These are phyloP conservation scores for Skeletonema marinoi DNA, from an alignment of 108 stramenopile species.

Conservation along the genomic window DNA sequence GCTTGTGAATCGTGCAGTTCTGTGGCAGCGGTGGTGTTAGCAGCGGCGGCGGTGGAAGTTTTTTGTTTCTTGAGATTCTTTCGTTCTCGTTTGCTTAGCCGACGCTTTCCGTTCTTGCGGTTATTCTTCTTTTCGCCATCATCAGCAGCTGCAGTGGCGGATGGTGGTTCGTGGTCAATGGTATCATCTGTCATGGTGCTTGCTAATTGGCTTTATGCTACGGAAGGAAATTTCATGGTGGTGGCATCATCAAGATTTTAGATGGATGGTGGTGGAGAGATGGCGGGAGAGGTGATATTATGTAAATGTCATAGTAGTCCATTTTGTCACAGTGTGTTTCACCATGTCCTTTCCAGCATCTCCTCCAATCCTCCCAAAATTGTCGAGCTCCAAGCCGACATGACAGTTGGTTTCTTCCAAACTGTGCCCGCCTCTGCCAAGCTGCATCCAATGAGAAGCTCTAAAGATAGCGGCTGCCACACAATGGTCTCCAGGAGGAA, in stretches of 20 bases:
- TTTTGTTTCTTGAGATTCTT: slow-evolving; percentile 34
- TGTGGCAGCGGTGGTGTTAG: background rate
- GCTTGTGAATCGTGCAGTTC: background rate
- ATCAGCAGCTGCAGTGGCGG: background rate
- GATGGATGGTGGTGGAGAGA: background rate
- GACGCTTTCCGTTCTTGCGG: slow-evolving; percentile 10
- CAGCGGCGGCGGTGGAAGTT: background rate
- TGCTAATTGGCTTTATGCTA: background rate
- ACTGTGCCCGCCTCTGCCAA: no score
- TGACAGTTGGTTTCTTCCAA: no score
- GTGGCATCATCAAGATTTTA: background rate
- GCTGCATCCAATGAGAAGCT: no score
- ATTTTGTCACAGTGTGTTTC: no score
- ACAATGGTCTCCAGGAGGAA: no score
- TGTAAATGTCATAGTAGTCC: no score
- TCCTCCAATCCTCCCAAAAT: no score
- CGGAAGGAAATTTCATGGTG: background rate
- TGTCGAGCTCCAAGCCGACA: no score
- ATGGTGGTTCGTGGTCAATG: background rate
- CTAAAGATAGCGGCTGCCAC: no score
- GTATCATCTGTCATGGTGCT: background rate
- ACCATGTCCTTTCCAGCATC: no score
- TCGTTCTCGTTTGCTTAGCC: slow-evolving; percentile 42
- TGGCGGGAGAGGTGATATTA: background rate
- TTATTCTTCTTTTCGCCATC: background rate